Conservation (phyloP, 345 rosid genomes). For the Atalantia buxifolia region DNA sequence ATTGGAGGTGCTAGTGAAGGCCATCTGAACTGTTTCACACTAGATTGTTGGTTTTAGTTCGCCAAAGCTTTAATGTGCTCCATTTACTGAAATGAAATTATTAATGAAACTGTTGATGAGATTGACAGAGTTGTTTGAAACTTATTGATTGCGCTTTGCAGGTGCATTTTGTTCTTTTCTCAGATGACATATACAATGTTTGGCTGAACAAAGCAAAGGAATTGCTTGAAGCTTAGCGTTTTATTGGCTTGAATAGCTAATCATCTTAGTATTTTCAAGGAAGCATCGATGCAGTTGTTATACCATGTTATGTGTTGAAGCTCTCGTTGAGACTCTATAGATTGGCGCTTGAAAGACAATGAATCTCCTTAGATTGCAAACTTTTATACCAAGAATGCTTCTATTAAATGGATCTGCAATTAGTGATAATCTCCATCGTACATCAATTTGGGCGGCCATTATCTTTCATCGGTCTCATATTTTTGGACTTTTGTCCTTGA, state of each 20-base stretch:
- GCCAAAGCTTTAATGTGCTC: not conserved
- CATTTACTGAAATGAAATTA: not conserved
- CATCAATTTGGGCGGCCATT: too few species aligned
- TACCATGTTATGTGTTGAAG: not conserved
- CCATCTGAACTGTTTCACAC: not conserved
- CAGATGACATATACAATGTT: conserved; percentile 45
- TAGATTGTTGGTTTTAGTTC: not conserved
- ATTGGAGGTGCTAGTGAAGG: not conserved
- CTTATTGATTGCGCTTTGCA: conserved; percentile 23
- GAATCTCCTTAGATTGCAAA: not conserved
- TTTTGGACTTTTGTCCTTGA: too few species aligned
- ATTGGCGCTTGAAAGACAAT: not conserved
- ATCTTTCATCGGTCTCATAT: too few species aligned
- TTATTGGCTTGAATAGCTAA: not conserved
- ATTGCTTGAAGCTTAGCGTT: conserved; percentile 27
- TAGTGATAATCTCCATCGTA: not conserved
- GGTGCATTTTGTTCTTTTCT: conserved; percentile 81
- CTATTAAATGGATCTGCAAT: not conserved
- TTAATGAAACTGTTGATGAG: not conserved
- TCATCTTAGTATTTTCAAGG: not conserved
- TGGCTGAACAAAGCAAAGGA: conserved; percentile 78
- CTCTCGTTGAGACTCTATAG: not conserved
- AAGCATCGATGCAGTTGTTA: not conserved
- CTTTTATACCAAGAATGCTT: not conserved
- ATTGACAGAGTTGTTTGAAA: not conserved